Conservation (phyloP, 1,139 yeast species). For the Yamadazyma songkhlaensis region DNA sequence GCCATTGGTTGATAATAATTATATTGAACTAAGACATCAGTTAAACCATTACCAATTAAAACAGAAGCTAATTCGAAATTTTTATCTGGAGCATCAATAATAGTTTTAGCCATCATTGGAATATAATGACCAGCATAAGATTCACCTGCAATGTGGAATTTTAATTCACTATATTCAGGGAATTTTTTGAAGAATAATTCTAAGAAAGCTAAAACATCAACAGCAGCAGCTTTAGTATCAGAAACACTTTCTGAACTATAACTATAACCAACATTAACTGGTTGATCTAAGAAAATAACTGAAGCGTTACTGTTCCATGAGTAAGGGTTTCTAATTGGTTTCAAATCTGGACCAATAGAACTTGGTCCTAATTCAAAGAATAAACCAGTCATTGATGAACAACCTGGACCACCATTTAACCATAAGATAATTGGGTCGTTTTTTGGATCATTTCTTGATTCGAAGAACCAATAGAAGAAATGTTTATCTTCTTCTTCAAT, state of each 20-base stretch:
- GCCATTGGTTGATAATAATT: constrained; percentile 96
- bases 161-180: constrained; percentile 71
- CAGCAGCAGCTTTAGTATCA: constrained; percentile 84
- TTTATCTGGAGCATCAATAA: constrained; percentile 72
- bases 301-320: constrained; percentile 47
- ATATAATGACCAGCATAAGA: constrained; percentile 99
- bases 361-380: constrained; percentile 46
- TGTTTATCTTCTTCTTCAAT: constrained; percentile 82
- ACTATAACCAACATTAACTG: constrained; percentile 70
- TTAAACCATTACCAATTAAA: constrained; percentile 92
- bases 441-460: constrained; percentile 44
- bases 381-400: constrained; percentile 43
- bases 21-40: constrained; percentile 89
- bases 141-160: constrained; percentile 96
- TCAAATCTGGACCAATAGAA: constrained; percentile 30
- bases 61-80: constrained; percentile 83
- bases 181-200: constrained; percentile 87
- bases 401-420: constrained; percentile 50
- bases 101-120: constrained; percentile 89
- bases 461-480: constrained; percentile 46
- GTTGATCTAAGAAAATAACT: constrained; percentile 46
- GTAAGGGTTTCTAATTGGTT: constrained; percentile 39
- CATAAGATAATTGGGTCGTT: constrained; percentile 44
- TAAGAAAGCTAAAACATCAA: constrained; percentile 90
- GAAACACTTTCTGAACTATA: constrained; percentile 65